These are phyloP conservation scores for Ascochyta pisi DNA, from an alignment of 2,329 filamentous ascomycete genomes.

Conservation along the genomic window DNA sequence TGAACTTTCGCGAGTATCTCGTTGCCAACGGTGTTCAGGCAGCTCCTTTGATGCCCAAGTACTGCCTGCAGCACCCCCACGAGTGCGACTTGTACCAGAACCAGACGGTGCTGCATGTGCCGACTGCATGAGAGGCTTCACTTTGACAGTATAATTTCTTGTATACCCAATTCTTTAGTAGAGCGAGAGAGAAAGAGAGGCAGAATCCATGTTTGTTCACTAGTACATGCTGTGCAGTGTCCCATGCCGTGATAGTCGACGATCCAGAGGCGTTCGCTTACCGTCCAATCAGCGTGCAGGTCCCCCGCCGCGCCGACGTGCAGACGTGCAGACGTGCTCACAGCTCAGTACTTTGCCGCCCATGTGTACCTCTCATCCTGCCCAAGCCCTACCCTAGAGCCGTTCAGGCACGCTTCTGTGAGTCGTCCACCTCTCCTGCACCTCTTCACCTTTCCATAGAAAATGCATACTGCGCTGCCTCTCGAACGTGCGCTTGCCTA, in stretches of 20 bases:
- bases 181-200: background rate
- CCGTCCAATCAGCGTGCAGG: background rate
- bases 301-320: background rate
- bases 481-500: background rate
- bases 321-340: constrained; percentile 2
- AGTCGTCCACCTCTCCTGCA: constrained; percentile 7
- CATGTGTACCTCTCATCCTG: constrained; percentile 22
- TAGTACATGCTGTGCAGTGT: background rate
- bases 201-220: background rate
- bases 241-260: background rate
- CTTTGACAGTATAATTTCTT: background rate
- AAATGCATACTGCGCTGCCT: background rate
- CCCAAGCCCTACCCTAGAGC: constrained; percentile 10
- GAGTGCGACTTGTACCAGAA: constrained; percentile 63
- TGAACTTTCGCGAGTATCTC: constrained; percentile 67
- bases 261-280: background rate
- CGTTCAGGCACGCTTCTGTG: constrained; percentile 11
- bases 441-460: background rate
- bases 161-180: background rate
- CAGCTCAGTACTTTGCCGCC: constrained; percentile 16
- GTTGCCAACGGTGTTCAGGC: constrained; percentile 62
- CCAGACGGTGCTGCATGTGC: constrained; percentile 51
- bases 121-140: background rate
- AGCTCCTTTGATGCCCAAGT: constrained; percentile 62
- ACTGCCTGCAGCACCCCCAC: constrained; percentile 65